These are phyloP conservation scores for Apiotrichum montevideense DNA, from an alignment of 1,284 basidiomycete genomes.

Conservation along the genomic window DNA sequence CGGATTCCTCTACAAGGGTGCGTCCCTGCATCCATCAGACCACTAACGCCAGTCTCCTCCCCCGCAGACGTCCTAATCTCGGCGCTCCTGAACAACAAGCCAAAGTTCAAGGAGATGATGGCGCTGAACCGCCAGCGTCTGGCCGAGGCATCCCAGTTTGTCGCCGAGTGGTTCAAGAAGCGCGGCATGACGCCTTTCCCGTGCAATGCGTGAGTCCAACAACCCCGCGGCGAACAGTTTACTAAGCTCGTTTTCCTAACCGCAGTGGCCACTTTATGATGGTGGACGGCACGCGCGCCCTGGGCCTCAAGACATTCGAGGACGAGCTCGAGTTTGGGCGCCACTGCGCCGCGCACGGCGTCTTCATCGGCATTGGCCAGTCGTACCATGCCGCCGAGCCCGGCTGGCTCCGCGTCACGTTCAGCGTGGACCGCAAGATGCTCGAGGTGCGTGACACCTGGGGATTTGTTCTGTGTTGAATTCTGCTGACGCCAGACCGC, in stretches of 20 bases:
- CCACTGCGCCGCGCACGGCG: background rate
- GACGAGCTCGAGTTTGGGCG: conserved; percentile 10
- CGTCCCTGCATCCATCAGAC: conserved; percentile 3
- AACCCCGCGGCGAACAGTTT: too few relatives aligned
- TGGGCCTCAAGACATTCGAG: conserved; percentile 8
- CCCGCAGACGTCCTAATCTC: conserved; percentile 43
- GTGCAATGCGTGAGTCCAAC: conserved; percentile 29
- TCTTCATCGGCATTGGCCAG: conserved; percentile 8
- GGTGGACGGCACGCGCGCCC: conserved; percentile 7
- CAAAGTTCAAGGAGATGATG: conserved; percentile 27
- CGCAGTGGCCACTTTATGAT: conserved; percentile 17
- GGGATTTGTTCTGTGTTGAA: background rate
- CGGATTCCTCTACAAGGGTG: conserved; percentile 40
- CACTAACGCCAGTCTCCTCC: conserved; percentile 29
- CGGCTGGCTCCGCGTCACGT: conserved; percentile 17
- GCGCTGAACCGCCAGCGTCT: conserved; percentile 28
- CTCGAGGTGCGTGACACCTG: conserved; percentile 1
- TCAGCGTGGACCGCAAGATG: conserved; percentile 1
- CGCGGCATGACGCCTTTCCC: conserved; percentile 35
- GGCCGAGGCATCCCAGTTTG: conserved; percentile 31
- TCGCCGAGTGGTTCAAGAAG: conserved; percentile 35
- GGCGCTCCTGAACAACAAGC: conserved; percentile 29
- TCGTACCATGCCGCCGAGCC: conserved; percentile 10
- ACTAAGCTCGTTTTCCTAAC: background rate
- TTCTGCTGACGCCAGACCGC: background rate